Evolutionary conservation across 495 filamentous ascomycete species (phyloP), one percentile per base, ranked within the genome.

Genomic region (Corynascus novoguineensis): DNA sequence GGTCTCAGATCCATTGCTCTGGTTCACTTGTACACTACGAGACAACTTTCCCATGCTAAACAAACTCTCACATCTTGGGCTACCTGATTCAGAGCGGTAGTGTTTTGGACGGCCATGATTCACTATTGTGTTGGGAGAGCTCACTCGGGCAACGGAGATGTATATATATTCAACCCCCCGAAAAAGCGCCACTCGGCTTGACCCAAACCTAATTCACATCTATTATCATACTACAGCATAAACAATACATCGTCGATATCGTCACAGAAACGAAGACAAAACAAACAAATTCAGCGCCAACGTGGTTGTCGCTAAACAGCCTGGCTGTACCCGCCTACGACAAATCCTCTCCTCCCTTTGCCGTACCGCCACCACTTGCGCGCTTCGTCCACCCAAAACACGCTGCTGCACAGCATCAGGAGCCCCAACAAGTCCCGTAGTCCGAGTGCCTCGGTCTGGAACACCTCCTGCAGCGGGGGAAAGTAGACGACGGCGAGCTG

Each of bases 321-420:
- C 55, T 77, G 76, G 42, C 77, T 80, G 62, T 79, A 79, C 24
- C 72, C 70, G 11, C 72, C 69, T 40, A 61, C 64, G 45, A 72
- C 63, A 50, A 71, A 57, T 53, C 71, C 66, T 52, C 69, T 64
- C 53, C 73, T 69, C 60, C 69, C 64, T 49, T 51, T 45, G 32
- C 75, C 76, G 60, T 78, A 78, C 60, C 70, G 71, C 61, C 73
- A 80, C 72, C 73, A 92, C 77, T 98, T 98, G 70, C 93, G 80
- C 14, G 72, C 83, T 77, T 98, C 93, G 73, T 98, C 93, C 17
- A 83, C 90, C 86, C 89, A 97, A 72, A 97, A 96, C 25, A 98
- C 93, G 10, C 81, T 82, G 70, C 90, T 96, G 35, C 90, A 85
- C 59, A 97, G 75, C 44, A 76, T 68, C 19, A 92, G 55, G 63